Evolutionary conservation across 2,329 filamentous ascomycete species (phyloP).

Genomic region (Delphinella strobiligena): DNA sequence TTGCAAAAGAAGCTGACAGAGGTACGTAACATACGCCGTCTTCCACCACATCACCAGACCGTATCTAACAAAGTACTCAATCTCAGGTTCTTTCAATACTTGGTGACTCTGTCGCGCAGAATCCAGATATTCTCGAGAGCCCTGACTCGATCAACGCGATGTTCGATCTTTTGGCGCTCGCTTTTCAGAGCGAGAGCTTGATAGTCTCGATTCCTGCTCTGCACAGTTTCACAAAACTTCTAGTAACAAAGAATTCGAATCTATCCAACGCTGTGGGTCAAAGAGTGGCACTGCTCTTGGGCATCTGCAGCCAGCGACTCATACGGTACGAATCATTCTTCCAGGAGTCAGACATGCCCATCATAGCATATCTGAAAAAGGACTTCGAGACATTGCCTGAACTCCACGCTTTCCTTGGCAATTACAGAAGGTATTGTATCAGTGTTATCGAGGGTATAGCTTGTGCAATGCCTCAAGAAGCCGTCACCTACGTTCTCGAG

Average conservation of each 20-base stretch:
- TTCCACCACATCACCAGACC: conserved; percentile 2
- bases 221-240: conserved; percentile 75
- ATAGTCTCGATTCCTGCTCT: conserved; percentile 88
- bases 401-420: conserved; percentile 86
- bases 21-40: conserved; percentile 35
- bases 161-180: conserved; percentile 63
- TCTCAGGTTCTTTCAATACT: conserved; percentile 75
- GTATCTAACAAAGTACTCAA: not conserved
- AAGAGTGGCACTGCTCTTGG: conserved; percentile 64
- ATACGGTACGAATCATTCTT: conserved; percentile 81
- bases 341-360: conserved; percentile 68
- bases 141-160: conserved; percentile 59
- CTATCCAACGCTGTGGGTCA: conserved; percentile 47
- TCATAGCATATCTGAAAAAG: conserved; percentile 71
- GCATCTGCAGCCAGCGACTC: conserved; percentile 71
- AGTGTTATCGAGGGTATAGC: conserved; percentile 82
- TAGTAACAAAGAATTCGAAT: conserved; percentile 60
- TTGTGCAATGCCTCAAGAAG: conserved; percentile 68
- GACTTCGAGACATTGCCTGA: conserved; percentile 94
- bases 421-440: conserved; percentile 84
- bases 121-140: conserved; percentile 52
- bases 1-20: conserved; percentile 91
- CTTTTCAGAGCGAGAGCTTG: conserved; percentile 75
- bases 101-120: conserved; percentile 71
- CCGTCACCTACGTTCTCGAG: conserved; percentile 74